Evolutionary conservation across 345 rosid genomes (phyloP), one percentile per base, ranked within the genome.

Genomic region (Eucalyptus leucophloia): DNA sequence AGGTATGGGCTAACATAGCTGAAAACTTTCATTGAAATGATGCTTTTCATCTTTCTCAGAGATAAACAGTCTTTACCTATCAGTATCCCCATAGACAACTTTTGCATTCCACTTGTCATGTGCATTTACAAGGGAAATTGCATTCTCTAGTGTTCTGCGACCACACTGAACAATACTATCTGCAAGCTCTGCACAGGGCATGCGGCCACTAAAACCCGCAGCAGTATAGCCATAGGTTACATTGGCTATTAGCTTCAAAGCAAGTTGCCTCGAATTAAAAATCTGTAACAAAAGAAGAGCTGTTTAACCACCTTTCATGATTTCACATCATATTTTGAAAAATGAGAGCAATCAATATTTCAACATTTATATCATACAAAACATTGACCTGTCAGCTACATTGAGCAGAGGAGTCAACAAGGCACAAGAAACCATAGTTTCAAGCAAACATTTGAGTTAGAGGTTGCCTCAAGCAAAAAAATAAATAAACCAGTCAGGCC

Each of bases 121-220:
- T 90, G 95, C 95, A 93, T 95, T 95, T 87, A 97, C 95, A 65
- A 94, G 93, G 24, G 96, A 93, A 89, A 98, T 98, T 90, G 99
- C 99, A 89, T 91, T 97, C 91, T 98, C 99, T 86, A 97, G 95
- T 54, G 99, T 98, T 91, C 94, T 92, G 88, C 99, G 99, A 89
- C 99, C 99, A 94, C 99, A 97, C 88, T 98, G 99, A 91, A 98
- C 99, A 80, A 98, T 98, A 89, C 99, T 98, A 91, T 98, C 99
- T 77, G 99, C 99, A 95, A 98, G 96, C 95, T 98, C 99, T 50
- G 99, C 98, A 95, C 99, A 98, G 62, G 99, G 99, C 99, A 98
- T 98, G 89, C 99, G 99, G 83, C 99, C 99, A 91, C 99, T 98
- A 92, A 98, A 98, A 89, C 99, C 99, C 93, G 99, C 99, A 91